Evolutionary conservation across 495 filamentous ascomycete species (phyloP).

Genomic region (Paragyromitra xinjiangensis): DNA sequence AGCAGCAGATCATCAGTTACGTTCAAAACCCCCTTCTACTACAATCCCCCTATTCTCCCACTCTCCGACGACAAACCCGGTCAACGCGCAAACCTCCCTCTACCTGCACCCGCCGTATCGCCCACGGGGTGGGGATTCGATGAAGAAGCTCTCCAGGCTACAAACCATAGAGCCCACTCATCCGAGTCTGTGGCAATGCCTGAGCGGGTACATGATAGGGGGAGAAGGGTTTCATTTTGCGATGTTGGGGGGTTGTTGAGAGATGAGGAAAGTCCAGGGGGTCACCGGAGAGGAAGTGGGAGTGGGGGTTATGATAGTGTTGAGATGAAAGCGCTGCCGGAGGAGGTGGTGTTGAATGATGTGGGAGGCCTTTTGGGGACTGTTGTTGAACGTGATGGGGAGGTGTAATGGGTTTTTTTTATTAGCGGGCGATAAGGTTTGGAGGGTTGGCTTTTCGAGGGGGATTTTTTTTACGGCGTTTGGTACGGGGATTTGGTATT

Average conservation of each 20-base stretch:
- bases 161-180: not conserved
- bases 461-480: conserved; percentile 14
- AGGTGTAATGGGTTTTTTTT: not conserved
- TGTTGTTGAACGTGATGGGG: not conserved
- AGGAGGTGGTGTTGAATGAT: conserved; percentile 23
- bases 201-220: conserved; percentile 4
- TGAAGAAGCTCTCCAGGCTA: not conserved
- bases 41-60: not conserved
- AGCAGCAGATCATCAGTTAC: conserved; percentile 26
- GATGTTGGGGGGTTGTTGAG: conserved; percentile 45
- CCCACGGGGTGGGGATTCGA: conserved; percentile 8
- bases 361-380: conserved; percentile 17
- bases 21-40: conserved; percentile 19
- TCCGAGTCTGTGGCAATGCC: not conserved
- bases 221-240: conserved; percentile 10
- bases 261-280: conserved; percentile 16
- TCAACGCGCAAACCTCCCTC: not conserved
- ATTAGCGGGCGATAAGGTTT: not conserved
- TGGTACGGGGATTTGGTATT: conserved; percentile 3
- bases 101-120: not conserved
- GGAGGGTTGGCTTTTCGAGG: not conserved
- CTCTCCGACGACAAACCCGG: not conserved
- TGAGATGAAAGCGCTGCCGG: not conserved
- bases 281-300: not conserved
- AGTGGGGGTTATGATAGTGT: not conserved